These are phyloP conservation scores for Fraxinus quadrangulata DNA, from an alignment of 257 asterid genomes.

Conservation along the genomic window DNA sequence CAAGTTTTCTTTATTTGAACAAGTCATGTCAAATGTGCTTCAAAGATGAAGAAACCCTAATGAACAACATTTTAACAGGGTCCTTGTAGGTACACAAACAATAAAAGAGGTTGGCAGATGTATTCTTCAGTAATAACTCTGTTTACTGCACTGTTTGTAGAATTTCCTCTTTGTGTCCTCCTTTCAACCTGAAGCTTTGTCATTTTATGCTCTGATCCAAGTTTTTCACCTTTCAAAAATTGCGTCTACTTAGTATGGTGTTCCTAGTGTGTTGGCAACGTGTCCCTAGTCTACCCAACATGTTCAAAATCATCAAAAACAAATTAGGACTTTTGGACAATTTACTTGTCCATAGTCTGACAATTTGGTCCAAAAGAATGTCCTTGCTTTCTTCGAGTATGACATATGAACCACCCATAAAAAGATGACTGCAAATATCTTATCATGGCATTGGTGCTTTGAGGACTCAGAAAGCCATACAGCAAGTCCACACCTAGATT, in stretches of 20 bases:
- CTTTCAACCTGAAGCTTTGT: background rate
- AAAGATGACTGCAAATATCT: background rate
- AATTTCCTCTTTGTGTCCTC: background rate
- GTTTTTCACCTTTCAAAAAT: background rate
- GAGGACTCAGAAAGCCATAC: background rate
- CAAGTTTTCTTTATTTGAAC: background rate
- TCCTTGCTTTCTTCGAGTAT: background rate
- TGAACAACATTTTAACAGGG: background rate
- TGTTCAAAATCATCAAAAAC: background rate
- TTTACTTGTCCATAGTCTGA: background rate
- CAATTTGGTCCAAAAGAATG: background rate
- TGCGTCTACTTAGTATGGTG: background rate
- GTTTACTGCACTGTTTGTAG: background rate
- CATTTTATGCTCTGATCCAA: background rate
- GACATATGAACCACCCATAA: background rate
- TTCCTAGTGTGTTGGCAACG: background rate
- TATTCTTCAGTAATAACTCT: background rate
- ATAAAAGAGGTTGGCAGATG: background rate
- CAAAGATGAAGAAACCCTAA: slow-evolving; percentile 5
- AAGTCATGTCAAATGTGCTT: background rate
- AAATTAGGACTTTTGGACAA: background rate
- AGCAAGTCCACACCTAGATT: background rate
- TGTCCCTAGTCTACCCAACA: background rate
- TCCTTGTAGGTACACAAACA: background rate
- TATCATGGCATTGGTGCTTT: background rate